Conservation (phyloP, 306 rosid genomes). For the Prunus padus region DNA sequence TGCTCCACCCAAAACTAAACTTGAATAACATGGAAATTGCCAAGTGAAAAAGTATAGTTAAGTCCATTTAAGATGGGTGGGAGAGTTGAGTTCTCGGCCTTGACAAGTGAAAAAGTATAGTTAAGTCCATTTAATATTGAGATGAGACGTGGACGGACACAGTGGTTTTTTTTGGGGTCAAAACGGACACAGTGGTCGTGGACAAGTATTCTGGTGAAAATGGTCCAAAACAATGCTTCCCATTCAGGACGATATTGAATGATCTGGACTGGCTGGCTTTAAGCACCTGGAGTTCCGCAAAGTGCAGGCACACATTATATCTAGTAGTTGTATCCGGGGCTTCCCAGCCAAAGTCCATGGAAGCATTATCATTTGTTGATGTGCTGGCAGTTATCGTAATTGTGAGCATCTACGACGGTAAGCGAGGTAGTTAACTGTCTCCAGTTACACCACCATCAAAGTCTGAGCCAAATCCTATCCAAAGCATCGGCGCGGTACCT, state of each 20-base stretch:
- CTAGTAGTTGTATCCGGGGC: constrained; percentile 3
- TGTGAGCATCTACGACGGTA: constrained; percentile 10
- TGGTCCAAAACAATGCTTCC: constrained; percentile 15
- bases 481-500: constrained; percentile 36
- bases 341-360: constrained; percentile 21
- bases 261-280: constrained; percentile 30
- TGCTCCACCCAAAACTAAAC: no score
- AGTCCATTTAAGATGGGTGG: constrained; percentile 70
- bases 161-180: no score
- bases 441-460: background rate
- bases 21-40: no score
- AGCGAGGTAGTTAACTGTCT: constrained; percentile 11
- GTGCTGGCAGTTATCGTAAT: constrained; percentile 37
- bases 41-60: no score
- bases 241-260: constrained; percentile 43
- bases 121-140: background rate
- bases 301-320: constrained; percentile 45
- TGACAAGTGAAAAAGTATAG: constrained; percentile 19
- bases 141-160: background rate
- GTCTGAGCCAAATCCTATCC: constrained; percentile 53
- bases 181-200: constrained; percentile 16
- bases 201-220: constrained; percentile 19
- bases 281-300: constrained; percentile 43
- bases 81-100: constrained; percentile 32
- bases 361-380: background rate